Percentiles rank a stretch among this genome's conserved stretches.
phyloP scores from a whole-genome alignment of 2,329 filamentous ascomycete species.

The Colletotrichum australisinense region DNA sequence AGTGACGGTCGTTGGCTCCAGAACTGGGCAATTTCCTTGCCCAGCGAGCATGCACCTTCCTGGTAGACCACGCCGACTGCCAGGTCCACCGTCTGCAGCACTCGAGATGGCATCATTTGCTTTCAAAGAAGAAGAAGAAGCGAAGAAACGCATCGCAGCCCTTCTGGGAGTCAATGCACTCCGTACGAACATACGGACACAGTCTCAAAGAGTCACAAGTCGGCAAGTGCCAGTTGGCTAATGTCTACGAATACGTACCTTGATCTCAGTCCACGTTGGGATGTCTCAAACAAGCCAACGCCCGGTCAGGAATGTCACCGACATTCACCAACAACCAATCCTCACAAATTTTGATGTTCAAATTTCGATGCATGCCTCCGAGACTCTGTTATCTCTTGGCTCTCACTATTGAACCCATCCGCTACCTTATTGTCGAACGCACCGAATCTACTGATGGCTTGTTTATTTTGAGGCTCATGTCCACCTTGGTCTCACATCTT shows the following conservation, averaged over 20 bases:
- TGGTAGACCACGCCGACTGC: constrained; percentile 18
- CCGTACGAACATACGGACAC: not conserved
- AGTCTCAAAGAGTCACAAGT: not conserved
- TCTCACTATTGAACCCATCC: not conserved
- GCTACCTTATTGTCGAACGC: not conserved
- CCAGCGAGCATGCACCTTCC: constrained; percentile 17
- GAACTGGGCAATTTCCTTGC: constrained; percentile 16
- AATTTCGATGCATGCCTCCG: constrained; percentile 25
- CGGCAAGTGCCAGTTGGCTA: not conserved
- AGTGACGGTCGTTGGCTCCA: constrained; percentile 22
- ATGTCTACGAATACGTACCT: not conserved
- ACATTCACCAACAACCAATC: not conserved
- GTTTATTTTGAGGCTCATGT: constrained; percentile 7
- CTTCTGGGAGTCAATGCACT: not conserved
- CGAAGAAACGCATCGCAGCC: not conserved
- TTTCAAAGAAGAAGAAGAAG: not conserved
- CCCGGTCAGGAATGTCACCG: constrained; percentile 11
- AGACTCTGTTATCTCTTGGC: not conserved
- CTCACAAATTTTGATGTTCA: not conserved
- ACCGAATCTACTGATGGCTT: not conserved
- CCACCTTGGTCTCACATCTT: not conserved
- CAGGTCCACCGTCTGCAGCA: not conserved
- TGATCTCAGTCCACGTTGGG: not conserved
- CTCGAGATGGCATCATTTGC: constrained; percentile 7
- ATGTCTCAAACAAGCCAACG: not conserved